Conservation (phyloP, 148 eudicot species). For the Cornus florida region DNA sequence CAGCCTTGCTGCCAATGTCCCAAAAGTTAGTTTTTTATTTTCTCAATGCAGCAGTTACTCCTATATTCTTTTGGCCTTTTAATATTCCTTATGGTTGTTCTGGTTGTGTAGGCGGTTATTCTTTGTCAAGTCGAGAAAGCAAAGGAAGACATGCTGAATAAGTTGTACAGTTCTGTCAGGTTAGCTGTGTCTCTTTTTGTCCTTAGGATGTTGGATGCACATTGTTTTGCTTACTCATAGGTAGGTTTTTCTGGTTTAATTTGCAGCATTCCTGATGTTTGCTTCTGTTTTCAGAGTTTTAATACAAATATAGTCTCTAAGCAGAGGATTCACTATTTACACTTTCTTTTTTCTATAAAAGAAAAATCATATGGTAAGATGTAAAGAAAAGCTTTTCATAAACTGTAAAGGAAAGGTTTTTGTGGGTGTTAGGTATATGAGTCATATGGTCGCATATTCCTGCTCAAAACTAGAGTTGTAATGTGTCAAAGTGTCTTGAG, state of each 20-base stretch:
- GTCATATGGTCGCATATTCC: too few species aligned
- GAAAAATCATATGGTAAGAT: too few species aligned
- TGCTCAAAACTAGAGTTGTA: too few species aligned
- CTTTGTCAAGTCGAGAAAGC: conserved; percentile 98
- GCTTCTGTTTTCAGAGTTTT: background rate
- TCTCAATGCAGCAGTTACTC: background rate
- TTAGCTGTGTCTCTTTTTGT: conserved; percentile 19
- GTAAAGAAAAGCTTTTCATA: too few species aligned
- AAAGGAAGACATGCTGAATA: conserved; percentile 95
- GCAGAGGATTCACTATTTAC: background rate
- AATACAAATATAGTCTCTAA: background rate
- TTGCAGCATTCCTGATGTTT: background rate
- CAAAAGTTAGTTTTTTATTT: conserved; percentile 51
- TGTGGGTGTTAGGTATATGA: too few species aligned
- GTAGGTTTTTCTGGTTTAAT: background rate
- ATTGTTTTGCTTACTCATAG: background rate
- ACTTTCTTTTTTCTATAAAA: background rate
- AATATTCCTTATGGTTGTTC: background rate
- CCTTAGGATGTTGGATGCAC: background rate
- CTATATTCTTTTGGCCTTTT: background rate
- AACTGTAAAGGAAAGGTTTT: background rate
- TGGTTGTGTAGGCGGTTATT: conserved; percentile 75
- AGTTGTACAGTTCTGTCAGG: conserved; percentile 87
- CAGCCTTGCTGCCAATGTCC: conserved; percentile 97
- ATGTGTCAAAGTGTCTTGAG: too few species aligned